These are phyloP conservation scores for Manihot esculenta DNA, from an alignment of 441 rosid genomes.

Conservation along the genomic window DNA sequence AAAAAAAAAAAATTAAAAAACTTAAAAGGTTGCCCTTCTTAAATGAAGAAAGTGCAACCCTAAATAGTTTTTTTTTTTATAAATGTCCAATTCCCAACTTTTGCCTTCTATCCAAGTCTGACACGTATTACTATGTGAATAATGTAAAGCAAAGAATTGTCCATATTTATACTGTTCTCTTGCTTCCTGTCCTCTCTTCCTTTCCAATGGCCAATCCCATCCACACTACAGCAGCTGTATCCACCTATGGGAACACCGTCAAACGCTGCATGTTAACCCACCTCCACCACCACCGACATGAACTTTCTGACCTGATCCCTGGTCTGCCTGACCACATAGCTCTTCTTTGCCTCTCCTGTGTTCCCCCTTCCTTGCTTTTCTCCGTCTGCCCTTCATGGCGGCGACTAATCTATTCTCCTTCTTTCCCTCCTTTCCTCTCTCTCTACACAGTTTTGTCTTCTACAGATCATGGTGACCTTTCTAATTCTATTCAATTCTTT, in stretches of 20 bases:
- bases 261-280: slow-evolving; percentile 28
- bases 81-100: background rate
- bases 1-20: too few relatives aligned
- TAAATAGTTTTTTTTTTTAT: too few relatives aligned
- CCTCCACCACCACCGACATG: background rate
- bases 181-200: background rate
- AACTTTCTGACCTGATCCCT: slow-evolving; percentile 36
- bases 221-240: background rate
- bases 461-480: background rate
- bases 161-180: background rate
- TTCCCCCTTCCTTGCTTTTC: slow-evolving; percentile 43
- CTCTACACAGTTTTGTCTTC: slow-evolving; percentile 45
- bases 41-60: too few relatives aligned
- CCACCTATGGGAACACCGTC: slow-evolving; percentile 3
- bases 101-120: background rate
- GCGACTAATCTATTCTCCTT: slow-evolving; percentile 47
- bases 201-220: background rate
- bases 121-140: background rate
- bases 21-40: too few relatives aligned
- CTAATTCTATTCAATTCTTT: slow-evolving; percentile 29
- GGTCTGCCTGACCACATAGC: slow-evolving; percentile 56
- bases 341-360: slow-evolving; percentile 41
- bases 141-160: background rate
- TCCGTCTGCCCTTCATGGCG: slow-evolving; percentile 60
- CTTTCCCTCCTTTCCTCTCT: slow-evolving; percentile 53